These are phyloP conservation scores for Boletus sensibilis DNA, from an alignment of 768 basidiomycete genomes.

Conservation along the genomic window DNA sequence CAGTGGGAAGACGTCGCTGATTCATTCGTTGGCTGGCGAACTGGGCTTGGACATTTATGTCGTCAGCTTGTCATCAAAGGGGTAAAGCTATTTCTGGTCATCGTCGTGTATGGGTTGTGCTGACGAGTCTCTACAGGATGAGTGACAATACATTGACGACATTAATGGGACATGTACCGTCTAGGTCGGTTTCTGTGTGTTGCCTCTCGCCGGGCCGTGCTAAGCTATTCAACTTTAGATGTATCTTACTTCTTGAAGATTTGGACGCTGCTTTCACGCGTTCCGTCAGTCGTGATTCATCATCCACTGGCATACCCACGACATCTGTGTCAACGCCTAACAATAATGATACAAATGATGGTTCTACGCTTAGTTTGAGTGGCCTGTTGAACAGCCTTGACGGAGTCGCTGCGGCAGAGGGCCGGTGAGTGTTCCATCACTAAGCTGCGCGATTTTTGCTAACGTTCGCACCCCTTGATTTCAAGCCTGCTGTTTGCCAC, in stretches of 20 bases:
- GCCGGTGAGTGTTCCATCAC: conserved; percentile 55
- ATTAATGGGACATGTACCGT: conserved; percentile 85
- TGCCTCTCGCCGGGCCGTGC: conserved; percentile 10
- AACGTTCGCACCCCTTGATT: conserved; percentile 16
- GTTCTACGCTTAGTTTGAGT: conserved; percentile 81
- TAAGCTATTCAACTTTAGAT: conserved; percentile 44
- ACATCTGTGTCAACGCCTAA: conserved; percentile 42
- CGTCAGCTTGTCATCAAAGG: conserved; percentile 83
- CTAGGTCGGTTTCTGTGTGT: conserved; percentile 49
- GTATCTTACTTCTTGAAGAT: conserved; percentile 92
- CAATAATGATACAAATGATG: conserved; percentile 56
- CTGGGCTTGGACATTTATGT: conserved; percentile 90
- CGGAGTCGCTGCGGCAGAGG: conserved; percentile 82
- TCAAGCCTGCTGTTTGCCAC: conserved; percentile 82
- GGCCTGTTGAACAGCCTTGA: conserved; percentile 85
- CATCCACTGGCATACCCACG: conserved; percentile 73
- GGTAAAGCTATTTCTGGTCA: conserved; percentile 44
- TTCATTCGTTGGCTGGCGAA: conserved; percentile 83
- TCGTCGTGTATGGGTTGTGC: conserved; percentile 2
- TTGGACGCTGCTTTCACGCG: conserved; percentile 91
- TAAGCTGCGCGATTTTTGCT: conserved; percentile 14
- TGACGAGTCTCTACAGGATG: conserved; percentile 53
- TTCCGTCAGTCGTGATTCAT: conserved; percentile 77
- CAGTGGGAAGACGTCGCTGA: conserved; percentile 84
- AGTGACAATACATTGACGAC: conserved; percentile 86